Evolutionary conservation across 805 yeast genomes (phyloP), one percentile per base, ranked within the genome.

Genomic region (Kodamaea hsintzibuensis): DNA sequence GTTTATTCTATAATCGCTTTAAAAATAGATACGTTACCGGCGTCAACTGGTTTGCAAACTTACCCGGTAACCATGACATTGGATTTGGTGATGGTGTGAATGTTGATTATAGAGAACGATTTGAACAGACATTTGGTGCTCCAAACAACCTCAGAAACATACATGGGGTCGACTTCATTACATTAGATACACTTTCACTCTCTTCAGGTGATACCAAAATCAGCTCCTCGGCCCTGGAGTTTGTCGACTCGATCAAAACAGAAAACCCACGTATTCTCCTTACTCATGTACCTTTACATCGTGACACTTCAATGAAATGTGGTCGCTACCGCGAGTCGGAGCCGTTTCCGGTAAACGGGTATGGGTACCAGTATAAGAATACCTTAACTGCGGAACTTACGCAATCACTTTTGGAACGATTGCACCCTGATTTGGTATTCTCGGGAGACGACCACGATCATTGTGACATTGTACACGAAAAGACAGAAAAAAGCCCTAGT

Each of bases 381-480:
- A 62, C 61, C 6, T 37, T 66, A 6, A 54, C 56, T 19, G 57
- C 59, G 10, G 57, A 47, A 12, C 49, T 63, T 14, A 60, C 66
- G 47, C 51, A 42, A 12, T 49, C 55, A 18, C 57, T 66, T n/a
- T 49, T 64, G 40, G 17, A 47, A 25, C 46, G 40, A 22, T 42
- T 66, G n/a, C 42, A 54, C 35, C 70, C 70, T 3, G 54, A 56
- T 13, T 50, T 64, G 48, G 49, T 66, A 27, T 66, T 64, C 51
- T 54, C 69, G 2, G 70, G 69, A 13, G 70, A 66, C 49, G 69
- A 66, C 60, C 70, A 95, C 72, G 99, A 95, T 68, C 91, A 90
- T 61, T 95, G 99, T 68, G 90, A 88, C 59, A 79, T 87, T 30
- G 71, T 72, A 17, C 98, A 93, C 50, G 51, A 47, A 2, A 45